Conservation (phyloP, 108 stramenopile genomes). For the Seminavis robusta region DNA sequence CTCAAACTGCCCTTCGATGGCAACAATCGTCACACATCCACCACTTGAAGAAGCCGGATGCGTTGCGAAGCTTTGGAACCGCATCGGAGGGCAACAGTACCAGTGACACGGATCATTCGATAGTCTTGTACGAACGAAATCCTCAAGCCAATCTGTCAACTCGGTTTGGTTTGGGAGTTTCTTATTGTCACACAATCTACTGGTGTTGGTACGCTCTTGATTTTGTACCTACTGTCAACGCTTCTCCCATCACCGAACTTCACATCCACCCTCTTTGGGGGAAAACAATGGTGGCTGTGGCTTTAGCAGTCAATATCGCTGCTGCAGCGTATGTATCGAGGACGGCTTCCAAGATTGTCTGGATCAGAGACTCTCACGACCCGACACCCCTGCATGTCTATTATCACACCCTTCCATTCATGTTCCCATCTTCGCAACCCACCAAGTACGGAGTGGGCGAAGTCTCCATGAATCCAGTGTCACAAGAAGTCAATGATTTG, state of each 20-base stretch:
- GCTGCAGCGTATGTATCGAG: slow-evolving; percentile 12
- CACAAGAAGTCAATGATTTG: slow-evolving; percentile 8
- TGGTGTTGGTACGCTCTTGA: slow-evolving; percentile 32
- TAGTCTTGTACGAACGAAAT: slow-evolving; percentile 37
- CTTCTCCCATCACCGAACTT: slow-evolving; percentile 11
- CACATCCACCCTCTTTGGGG: slow-evolving; percentile 23
- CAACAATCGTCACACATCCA: no score
- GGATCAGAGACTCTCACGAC: neutral
- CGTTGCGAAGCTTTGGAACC: no score
- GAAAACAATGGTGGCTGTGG: slow-evolving; percentile 6
- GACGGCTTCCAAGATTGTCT: slow-evolving; percentile 12
- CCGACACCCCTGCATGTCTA: slow-evolving; percentile 7
- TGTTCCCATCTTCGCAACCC: neutral
- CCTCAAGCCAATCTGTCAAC: slow-evolving; percentile 24
- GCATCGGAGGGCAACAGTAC: no score
- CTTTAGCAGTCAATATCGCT: slow-evolving; percentile 10
- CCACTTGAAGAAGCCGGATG: no score
- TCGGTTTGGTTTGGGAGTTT: slow-evolving; percentile 20
- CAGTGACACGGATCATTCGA: no score
- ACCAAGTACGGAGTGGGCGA: slow-evolving; percentile 11
- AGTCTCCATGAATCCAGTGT: slow-evolving; percentile 7
- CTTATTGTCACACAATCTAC: slow-evolving; percentile 17
- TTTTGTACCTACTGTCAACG: slow-evolving; percentile 29
- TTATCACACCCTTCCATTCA: slow-evolving; percentile 15
- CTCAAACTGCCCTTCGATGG: no score